Evolutionary conservation across 441 rosid genomes (phyloP), one percentile per base, ranked within the genome.

Genomic region (Raphanus hybrid): DNA sequence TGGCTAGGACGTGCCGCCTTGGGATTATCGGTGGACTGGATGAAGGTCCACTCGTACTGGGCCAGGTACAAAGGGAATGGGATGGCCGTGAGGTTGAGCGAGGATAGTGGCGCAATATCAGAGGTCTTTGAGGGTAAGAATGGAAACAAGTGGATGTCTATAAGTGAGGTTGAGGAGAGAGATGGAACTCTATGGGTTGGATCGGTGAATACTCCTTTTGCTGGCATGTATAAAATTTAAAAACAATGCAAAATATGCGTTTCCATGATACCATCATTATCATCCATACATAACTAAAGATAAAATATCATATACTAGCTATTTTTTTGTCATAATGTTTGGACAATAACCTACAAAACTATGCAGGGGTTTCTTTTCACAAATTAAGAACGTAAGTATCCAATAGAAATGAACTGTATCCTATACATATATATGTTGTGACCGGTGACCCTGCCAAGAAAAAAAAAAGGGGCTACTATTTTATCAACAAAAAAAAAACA

Each of bases 181-280:
- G 87, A 88, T 6, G 89, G 86, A 14, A 74, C 61, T 14, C 73
- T 92, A 7, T 92, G 94, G 97, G 83, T 92, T 71, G 94, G 97
- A 34, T 91, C 94, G 2, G 82, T 92, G 3, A 75, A 77, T 75
- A 48, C 77, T 81, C 90, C 94, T 50, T 87, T 85, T 75, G 85
- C 73, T 48, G 94, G 90, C 11, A 60, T 60, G 23, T 86, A 76
- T 60, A 45, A 71, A 73, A 3, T 71, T 20, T 68, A 62, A 16
- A 37, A 2, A 41, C 18, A 39, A 18, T 39, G 6, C 32, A 70
- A 15, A 39, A 39, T 29, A 29, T 29, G 32, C 32, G 32, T 29
- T 29, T 29, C 32, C 32, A 29, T 29, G 20, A 18, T 18, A 18
- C 20, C 20, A 18, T 18, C 32, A 29, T 29, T 29, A 29, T 29